Evolutionary conservation across 176 grass and related monocot species (phyloP), one percentile per base, ranked within the genome.

Genomic region (Aegilops speltoides): DNA sequence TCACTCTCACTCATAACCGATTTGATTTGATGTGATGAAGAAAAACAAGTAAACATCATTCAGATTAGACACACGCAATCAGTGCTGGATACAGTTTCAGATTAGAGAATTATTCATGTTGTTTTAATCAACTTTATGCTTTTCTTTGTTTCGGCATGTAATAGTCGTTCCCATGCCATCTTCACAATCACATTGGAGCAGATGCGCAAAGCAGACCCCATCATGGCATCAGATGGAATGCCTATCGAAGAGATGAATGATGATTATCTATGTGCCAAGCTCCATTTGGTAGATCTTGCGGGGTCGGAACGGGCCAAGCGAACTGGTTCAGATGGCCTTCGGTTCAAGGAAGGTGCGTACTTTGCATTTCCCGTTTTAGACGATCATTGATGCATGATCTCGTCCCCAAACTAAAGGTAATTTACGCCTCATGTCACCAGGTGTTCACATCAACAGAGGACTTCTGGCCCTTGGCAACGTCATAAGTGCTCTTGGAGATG

Each of bases 101-200:
- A 54, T 54, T 19, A 19, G 50, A 54, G 50, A 54, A 54, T 54
- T 54, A 54, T 54, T 54, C 50, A 54, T 19, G 5, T 54, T 54
- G 50, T 54, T 78, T 82, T 82, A 79, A 85, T 79, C 41, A 89
- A 87, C 25, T 76, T 73, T 76, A 87, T 90, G 34, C 77, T 85
- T 78, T 85, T 93, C 6, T 57, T 22, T 80, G 43, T 93, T 88
- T 81, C 59, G 41, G 63, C 86, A 86, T 91, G 75, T 88, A 86
- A 93, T 93, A 99, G 97, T 90, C 94, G 97, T 93, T 99, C 97
- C 90, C 97, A 99, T 97, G 97, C 94, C 86, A 99, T 99, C 92
- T 99, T 99, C 90, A 99, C 97, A 91, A 99, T 99, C 90, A 99
- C 94, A 90, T 97, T 99, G 92, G 97, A 99, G 94, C 97, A 99